Base-by-base conservation (phyloP, 164 flowering plant genomes). In the Dillenia suffruticosa region DNA sequence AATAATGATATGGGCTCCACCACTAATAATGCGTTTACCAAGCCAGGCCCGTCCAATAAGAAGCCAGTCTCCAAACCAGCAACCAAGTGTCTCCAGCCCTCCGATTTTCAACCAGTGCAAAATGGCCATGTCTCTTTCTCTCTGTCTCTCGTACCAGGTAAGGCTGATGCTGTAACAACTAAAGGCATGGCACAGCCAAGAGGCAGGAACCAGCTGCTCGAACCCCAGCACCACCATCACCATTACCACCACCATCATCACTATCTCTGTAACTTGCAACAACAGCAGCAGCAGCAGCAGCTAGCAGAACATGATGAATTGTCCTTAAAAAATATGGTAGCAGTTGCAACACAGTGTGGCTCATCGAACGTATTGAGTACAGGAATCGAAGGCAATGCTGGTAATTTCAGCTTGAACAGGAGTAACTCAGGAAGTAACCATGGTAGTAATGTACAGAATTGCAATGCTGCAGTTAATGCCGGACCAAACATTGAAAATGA, bases 341-440 rank as follows among this genome's bases (percentile, higher is more conserved):
- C 59, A 12, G 64, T 64, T 53, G 62, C 79, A 54, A 72, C 76
- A 46, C 88, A 76, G 53, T 77, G 83, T 70, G 82, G 84, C 16
- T 82, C 90, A 50, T 84, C 85, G 22, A 85, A 87, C 70, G 64
- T 68, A 50, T 56, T 75, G 61, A 81, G 66, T 56, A 79, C 70
- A 7, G 69, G 76, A 7, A 14, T 47, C 40, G 84, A 82, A 55
- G 77, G 68, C 50, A 78, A 74, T 68, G 68, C 74, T 64, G 79
- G 76, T 24, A 77, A 81, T 62, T 72, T 65, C 63, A 84, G 85
- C 64, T 44, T 82, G 62, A 81, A 82, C 68, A 88, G 92, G 43
- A 92, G 92, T 65, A 77, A 56, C 62, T 83, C 92, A 9, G 89
- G 90, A 9, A 90, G 94, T 69, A 84, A 82, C 63, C 76, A 79